Conservation (phyloP, 2,329 filamentous ascomycete genomes). For the Penicillium hordei region DNA sequence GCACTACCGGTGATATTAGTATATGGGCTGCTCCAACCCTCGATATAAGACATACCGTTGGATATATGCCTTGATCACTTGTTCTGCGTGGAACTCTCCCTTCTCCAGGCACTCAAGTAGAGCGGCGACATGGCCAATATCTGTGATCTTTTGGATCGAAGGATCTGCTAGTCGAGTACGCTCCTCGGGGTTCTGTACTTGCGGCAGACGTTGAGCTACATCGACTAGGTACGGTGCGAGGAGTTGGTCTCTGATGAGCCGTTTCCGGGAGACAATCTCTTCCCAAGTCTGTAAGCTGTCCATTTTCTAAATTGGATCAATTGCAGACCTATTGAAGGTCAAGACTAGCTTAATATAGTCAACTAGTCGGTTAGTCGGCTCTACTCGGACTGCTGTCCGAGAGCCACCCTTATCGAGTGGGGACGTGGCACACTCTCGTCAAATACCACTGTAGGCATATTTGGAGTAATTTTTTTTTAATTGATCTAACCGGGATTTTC, state of each 20-base stretch:
- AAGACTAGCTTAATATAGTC: background rate
- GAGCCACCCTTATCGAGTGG: background rate
- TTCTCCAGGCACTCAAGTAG: conserved; percentile 23
- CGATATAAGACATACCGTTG: conserved; percentile 27
- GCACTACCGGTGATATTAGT: conserved; percentile 19
- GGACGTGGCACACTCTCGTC: background rate
- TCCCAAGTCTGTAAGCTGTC: conserved; percentile 29
- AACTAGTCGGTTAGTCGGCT: background rate
- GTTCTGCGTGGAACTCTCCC: conserved; percentile 30
- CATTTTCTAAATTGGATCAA: conserved; percentile 12
- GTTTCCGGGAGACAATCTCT: conserved; percentile 32
- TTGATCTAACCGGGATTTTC: background rate
- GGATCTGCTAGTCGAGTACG: conserved; percentile 28
- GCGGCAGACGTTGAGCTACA: conserved; percentile 26
- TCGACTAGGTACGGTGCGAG: conserved; percentile 33
- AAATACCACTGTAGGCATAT: background rate
- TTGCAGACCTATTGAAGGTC: background rate
- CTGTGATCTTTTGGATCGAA: conserved; percentile 30
- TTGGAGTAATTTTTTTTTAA: background rate
- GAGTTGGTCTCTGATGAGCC: conserved; percentile 25
- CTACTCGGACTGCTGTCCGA: conserved; percentile 3
- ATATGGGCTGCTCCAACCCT: background rate
- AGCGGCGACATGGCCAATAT: conserved; percentile 29
- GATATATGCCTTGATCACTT: conserved; percentile 34
- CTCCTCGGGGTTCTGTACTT: conserved; percentile 23